Percentiles rank a stretch among this genome's conserved stretches.
Evolutionary conservation across 2,329 filamentous ascomycete species (phyloP).

Genomic region (Endothia cerciana): DNA sequence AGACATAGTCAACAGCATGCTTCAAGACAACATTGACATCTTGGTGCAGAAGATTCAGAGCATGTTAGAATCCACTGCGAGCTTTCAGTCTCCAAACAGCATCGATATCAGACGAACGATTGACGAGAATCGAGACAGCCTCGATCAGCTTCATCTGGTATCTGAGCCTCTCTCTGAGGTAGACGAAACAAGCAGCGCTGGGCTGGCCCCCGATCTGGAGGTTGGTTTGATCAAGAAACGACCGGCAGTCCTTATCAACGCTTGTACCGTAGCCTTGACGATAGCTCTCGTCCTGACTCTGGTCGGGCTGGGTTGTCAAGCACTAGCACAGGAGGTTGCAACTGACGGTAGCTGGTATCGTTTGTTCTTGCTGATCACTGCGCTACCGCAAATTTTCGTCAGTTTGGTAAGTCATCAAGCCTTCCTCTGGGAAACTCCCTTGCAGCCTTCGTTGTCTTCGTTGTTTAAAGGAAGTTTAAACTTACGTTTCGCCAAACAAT

Average conservation of each 20-base stretch:
- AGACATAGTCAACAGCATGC: slow-evolving; percentile 17
- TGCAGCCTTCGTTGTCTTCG: too few species aligned
- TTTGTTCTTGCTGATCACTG: slow-evolving; percentile 11
- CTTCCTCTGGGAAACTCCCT: too few species aligned
- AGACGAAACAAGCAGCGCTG: not conserved
- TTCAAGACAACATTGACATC: slow-evolving; percentile 18
- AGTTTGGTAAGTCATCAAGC: slow-evolving; percentile 25
- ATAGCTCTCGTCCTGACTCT: slow-evolving; percentile 21
- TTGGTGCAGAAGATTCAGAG: slow-evolving; percentile 16
- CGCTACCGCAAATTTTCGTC: slow-evolving; percentile 21
- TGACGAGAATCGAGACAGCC: not conserved
- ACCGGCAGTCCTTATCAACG: slow-evolving; percentile 20
- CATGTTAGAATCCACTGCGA: slow-evolving; percentile 4
- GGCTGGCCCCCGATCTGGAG: slow-evolving; percentile 9
- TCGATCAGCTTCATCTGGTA: not conserved
- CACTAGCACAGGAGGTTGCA: slow-evolving; percentile 20
- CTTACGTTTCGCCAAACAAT: not conserved
- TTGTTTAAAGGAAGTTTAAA: too few species aligned
- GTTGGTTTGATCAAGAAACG: slow-evolving; percentile 11
- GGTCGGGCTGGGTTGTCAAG: slow-evolving; percentile 22
- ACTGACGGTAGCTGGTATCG: slow-evolving; percentile 14
- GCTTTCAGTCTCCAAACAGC: not conserved
- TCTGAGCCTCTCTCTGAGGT: not conserved
- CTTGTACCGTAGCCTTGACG: slow-evolving; percentile 22
- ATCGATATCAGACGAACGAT: not conserved